phyloP scores from a whole-genome alignment of 371 early-diverging fungal species.

The Synchytrium microbalum region DNA sequence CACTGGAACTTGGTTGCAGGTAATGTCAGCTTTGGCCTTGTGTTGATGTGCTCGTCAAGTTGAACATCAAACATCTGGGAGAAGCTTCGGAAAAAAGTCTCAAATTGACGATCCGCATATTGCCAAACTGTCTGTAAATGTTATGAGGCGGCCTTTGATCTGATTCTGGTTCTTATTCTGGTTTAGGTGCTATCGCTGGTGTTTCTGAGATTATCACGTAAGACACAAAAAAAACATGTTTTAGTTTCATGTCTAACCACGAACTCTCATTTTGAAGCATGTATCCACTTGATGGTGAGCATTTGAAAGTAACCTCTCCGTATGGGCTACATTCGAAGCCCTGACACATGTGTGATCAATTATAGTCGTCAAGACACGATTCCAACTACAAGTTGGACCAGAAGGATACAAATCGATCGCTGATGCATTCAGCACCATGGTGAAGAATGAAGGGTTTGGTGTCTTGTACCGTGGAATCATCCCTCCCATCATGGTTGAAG shows the following conservation, averaged over 20 bases:
- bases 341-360: background rate
- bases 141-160: background rate
- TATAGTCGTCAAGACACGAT: slow-evolving; percentile 89
- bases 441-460: slow-evolving; percentile 76
- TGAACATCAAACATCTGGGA: background rate
- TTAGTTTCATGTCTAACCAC: no score
- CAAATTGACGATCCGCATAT: background rate
- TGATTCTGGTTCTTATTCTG: background rate
- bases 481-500: slow-evolving; percentile 95
- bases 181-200: slow-evolving; percentile 90
- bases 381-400: slow-evolving; percentile 79
- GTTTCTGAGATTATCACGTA: slow-evolving; percentile 69
- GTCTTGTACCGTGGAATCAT: slow-evolving; percentile 88
- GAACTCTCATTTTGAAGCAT: slow-evolving; percentile 51
- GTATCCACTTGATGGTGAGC: slow-evolving; percentile 87
- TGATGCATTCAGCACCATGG: slow-evolving; percentile 74
- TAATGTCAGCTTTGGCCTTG: background rate
- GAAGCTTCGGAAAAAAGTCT: background rate
- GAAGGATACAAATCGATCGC: slow-evolving; percentile 65
- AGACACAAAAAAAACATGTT: no score
- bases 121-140: background rate
- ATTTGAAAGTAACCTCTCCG: no score
- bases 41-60: background rate
- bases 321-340: no score
- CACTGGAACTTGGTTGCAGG: slow-evolving; percentile 70